Percentiles rank a stretch among this genome's conserved stretches.
Evolutionary conservation across 108 stramenopile genomes (phyloP).

Genomic region (Nitzschia palea): DNA sequence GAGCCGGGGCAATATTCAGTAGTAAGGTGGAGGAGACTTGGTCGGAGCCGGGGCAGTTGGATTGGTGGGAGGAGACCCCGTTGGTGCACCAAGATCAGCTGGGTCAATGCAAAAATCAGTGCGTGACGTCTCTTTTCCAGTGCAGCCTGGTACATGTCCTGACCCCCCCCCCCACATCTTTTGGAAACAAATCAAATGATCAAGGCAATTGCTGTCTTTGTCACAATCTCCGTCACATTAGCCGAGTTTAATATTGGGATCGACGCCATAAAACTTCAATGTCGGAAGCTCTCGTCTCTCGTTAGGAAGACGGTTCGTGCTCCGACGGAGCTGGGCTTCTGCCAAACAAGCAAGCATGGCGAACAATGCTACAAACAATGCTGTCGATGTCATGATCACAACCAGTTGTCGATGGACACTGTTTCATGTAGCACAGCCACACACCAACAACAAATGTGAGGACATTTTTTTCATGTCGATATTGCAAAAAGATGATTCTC

Average conservation of each 20-base stretch:
- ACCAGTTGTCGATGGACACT: no score
- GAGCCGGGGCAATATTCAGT: no score
- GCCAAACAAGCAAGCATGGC: neutral
- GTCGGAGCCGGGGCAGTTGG: slow-evolving; percentile 6
- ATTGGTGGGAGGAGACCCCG: neutral
- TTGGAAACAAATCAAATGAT: slow-evolving; percentile 23
- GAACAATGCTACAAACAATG: neutral
- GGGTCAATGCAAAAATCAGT: slow-evolving; percentile 29
- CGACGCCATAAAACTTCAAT: neutral
- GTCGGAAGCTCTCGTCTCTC: neutral
- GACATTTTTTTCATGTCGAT: no score
- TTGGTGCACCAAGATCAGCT: neutral
- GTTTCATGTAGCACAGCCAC: no score
- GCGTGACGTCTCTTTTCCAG: slow-evolving; percentile 1
- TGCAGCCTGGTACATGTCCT: slow-evolving; percentile 35
- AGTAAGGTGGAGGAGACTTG: neutral
- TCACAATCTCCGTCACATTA: slow-evolving; percentile 44
- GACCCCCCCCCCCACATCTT: neutral
- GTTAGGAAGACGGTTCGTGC: neutral
- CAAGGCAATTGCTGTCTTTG: slow-evolving; percentile 21
- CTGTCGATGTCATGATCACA: neutral
- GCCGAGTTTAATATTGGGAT: slow-evolving; percentile 10
- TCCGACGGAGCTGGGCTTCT: neutral
- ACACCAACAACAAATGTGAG: no score
- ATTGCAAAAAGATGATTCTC: no score